Base-by-base conservation (phyloP, 2,329 filamentous ascomycete species). In the Seiridium unicorne region DNA sequence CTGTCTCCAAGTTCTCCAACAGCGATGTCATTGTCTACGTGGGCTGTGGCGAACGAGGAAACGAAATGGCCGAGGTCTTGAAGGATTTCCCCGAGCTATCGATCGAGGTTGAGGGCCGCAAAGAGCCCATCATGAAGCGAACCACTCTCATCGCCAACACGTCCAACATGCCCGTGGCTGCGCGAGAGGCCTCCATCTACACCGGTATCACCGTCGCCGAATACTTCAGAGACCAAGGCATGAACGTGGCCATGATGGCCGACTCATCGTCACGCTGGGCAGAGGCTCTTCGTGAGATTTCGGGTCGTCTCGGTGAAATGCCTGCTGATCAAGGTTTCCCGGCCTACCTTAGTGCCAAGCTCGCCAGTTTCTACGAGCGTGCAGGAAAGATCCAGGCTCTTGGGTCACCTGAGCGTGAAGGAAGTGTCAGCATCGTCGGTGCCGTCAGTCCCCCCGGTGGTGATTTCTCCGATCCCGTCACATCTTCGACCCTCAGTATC, bases 51-150 rank as follows among this genome's bases (percentile, higher is more conserved):
- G 95, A 99, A 80, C 91, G 95, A 70, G 95, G 95, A 68, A 99
- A 99, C 74, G 95, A 99, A 80, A 99, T 99, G 95, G 95, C 95
- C 65, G 95, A 99, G 85, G 95, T 99, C 68, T 85, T 99, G 85
- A 98, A 97, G 91, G 95, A 99, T 79, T 99, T 99, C 84, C 95
- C 95, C 61, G 93, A 98, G 85, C 91, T 99, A 66, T 91, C 91
- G 53, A 99, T 99, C 73, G 90, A 96, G 18, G 88, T 98, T 68
- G 90, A 97, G 48, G 95, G 95, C 70, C 92, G 94, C 73, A 90
- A 94, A 79, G 95, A 99, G 76, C 93, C 94, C 68, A 99, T 99
- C 82, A 99, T 99, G 95, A 99, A 99, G 87, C 94, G 95, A 76
- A 99, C 95, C 13, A 96, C 93, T 31, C 85, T 99, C 63, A 98